These are phyloP conservation scores for Parathielavia appendiculata DNA, from an alignment of 495 filamentous ascomycete genomes.

Conservation along the genomic window DNA sequence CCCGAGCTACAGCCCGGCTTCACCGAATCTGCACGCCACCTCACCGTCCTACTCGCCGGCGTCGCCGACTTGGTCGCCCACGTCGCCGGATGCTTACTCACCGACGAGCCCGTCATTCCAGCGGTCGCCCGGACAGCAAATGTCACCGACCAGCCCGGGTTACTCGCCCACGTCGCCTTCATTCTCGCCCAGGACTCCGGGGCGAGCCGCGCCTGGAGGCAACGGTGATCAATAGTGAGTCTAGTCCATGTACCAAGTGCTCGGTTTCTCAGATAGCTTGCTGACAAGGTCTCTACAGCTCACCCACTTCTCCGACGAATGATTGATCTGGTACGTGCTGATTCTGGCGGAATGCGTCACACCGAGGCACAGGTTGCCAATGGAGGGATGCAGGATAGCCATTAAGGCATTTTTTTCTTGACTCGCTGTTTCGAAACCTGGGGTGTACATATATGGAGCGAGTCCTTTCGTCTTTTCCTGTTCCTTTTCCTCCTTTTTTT, in stretches of 20 bases:
- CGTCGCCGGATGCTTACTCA: conserved; percentile 66
- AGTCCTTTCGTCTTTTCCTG: background rate
- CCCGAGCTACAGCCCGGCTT: conserved; percentile 58
- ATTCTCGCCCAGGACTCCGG: conserved; percentile 42
- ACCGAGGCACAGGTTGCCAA: conserved; percentile 7
- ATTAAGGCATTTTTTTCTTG: background rate
- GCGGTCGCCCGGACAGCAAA: conserved; percentile 50
- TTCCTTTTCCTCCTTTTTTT: background rate
- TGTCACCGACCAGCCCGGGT: conserved; percentile 50
- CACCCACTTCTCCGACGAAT: conserved; percentile 35
- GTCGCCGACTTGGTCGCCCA: conserved; percentile 65
- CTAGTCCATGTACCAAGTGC: background rate
- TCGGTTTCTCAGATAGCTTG: background rate
- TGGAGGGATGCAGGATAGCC: background rate
- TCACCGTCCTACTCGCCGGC: conserved; percentile 66
- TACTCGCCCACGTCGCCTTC: conserved; percentile 50
- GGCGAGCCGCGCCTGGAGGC: conserved; percentile 29
- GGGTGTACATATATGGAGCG: conserved; percentile 11
- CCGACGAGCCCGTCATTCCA: conserved; percentile 69
- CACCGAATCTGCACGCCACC: conserved; percentile 56
- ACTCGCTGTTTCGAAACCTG: background rate
- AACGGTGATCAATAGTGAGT: conserved; percentile 37
- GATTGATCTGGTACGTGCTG: conserved; percentile 21
- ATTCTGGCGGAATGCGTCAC: background rate
- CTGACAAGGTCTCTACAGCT: conserved; percentile 24